phyloP scores from a whole-genome alignment of 1,139 yeast species.

The Geotrichum histeridarum region DNA sequence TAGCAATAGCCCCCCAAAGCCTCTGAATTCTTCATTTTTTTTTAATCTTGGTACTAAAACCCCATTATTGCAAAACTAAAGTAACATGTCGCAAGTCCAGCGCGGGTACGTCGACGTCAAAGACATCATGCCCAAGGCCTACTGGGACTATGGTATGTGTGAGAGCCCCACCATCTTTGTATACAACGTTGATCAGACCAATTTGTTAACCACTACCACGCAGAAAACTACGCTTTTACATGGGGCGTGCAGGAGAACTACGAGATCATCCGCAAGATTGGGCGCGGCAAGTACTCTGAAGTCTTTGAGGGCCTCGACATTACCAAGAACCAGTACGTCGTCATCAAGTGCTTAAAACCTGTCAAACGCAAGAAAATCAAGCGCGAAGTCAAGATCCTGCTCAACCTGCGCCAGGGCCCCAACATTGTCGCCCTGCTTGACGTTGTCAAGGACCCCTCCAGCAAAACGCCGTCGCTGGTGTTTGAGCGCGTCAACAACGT shows the following conservation, averaged over 20 bases:
- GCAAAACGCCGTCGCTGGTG: conserved; percentile 86
- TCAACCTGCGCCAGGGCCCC: conserved; percentile 75
- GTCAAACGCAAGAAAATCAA: conserved; percentile 88
- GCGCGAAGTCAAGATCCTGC: conserved; percentile 82
- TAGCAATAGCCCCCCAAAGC: not conserved
- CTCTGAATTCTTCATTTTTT: not conserved
- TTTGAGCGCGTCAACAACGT: conserved; percentile 81
- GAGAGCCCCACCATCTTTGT: not conserved
- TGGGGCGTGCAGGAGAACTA: conserved; percentile 65
- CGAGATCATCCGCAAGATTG: conserved; percentile 81
- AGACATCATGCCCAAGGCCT: conserved; percentile 63
- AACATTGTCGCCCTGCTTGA: conserved; percentile 72
- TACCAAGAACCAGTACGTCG: conserved; percentile 38
- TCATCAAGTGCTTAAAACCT: conserved; percentile 87
- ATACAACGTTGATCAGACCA: not conserved
- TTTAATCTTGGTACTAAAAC: not conserved
- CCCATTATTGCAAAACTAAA: too few species aligned
- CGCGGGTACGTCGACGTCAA: conserved; percentile 80
- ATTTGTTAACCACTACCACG: not conserved
- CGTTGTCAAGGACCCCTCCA: conserved; percentile 63
- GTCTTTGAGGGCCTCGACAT: conserved; percentile 70
- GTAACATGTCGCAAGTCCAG: conserved; percentile 41
- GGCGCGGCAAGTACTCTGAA: conserved; percentile 92
- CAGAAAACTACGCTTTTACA: conserved; percentile 40
- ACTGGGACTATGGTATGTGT: conserved; percentile 69